These are phyloP conservation scores for Batrachochytrium dendrobatidis DNA, from an alignment of 371 early-diverging fungal species.

Conservation along the genomic window DNA sequence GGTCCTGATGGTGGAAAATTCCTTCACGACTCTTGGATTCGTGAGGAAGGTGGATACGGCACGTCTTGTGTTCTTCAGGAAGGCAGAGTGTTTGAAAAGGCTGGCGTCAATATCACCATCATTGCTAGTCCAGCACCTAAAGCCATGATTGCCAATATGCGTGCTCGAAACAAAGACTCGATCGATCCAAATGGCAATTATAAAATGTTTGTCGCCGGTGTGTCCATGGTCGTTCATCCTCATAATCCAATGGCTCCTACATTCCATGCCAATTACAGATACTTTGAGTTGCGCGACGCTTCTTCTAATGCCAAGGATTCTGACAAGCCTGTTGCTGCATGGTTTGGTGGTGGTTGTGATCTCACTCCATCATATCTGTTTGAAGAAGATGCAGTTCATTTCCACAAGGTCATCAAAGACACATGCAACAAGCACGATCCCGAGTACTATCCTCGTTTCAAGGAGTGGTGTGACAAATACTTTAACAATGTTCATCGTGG, in stretches of 20 bases:
- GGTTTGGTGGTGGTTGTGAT: conserved; percentile 50
- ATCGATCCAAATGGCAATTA: conserved; percentile 28
- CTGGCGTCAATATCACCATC: conserved; percentile 64
- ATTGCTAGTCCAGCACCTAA: conserved; percentile 31
- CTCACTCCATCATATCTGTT: conserved; percentile 44
- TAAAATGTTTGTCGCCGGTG: conserved; percentile 79
- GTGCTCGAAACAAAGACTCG: conserved; percentile 42
- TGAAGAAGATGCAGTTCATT: conserved; percentile 47
- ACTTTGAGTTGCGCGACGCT: conserved; percentile 68
- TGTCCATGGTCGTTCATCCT: conserved; percentile 89
- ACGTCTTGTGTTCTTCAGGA: conserved; percentile 86
- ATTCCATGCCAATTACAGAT: conserved; percentile 92
- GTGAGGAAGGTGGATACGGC: conserved; percentile 81
- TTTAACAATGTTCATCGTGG: conserved; percentile 40
- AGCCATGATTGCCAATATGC: conserved; percentile 35
- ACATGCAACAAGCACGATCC: conserved; percentile 43
- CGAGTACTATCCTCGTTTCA: conserved; percentile 43
- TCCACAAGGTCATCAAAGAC: conserved; percentile 40
- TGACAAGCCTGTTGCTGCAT: conserved; percentile 32
- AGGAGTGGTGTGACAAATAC: conserved; percentile 51
- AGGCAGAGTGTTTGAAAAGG: conserved; percentile 90
- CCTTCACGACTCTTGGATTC: conserved; percentile 67
- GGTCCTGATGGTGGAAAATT: conserved; percentile 55
- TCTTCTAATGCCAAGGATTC: conserved; percentile 15
- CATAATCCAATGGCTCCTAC: conserved; percentile 94